phyloP scores from a whole-genome alignment of 169 alveolate species.

The Plasmodium vivax region DNA sequence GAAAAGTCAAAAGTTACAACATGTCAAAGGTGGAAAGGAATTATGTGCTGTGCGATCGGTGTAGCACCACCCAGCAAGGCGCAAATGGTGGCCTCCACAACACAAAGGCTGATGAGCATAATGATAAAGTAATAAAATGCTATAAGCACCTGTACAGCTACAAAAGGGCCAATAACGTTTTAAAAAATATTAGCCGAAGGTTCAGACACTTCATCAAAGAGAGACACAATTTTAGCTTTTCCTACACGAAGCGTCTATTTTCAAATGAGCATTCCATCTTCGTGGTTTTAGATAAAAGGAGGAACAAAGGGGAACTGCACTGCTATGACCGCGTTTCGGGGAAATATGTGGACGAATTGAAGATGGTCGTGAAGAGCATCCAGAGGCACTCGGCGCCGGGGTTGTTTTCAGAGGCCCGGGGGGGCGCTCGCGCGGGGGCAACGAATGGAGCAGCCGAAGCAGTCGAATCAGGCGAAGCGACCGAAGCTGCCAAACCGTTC shows the following conservation, averaged over 20 bases:
- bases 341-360: constrained; percentile 51
- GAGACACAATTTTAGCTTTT: constrained; percentile 51
- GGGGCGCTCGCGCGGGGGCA: not conserved
- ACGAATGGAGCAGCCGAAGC: not conserved
- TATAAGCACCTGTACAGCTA: constrained; percentile 24
- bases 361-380: constrained; percentile 20
- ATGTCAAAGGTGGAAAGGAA: constrained; percentile 20
- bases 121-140: not conserved
- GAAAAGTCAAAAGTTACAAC: constrained; percentile 11
- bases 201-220: constrained; percentile 62
- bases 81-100: not conserved
- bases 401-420: not conserved
- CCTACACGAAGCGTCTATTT: not conserved
- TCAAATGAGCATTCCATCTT: constrained; percentile 49
- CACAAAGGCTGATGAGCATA: not conserved
- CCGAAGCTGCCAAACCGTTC: not conserved
- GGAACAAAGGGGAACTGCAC: not conserved
- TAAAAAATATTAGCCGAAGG: constrained; percentile 17
- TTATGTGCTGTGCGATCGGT: not conserved
- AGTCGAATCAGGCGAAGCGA: not conserved
- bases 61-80: not conserved
- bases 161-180: constrained; percentile 28
- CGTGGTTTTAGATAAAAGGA: constrained; percentile 16
- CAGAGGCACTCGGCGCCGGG: constrained; percentile 4
- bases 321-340: not conserved